phyloP scores from a whole-genome alignment of 2,329 filamentous ascomycete genomes.

The Calonectria pauciramosa region DNA sequence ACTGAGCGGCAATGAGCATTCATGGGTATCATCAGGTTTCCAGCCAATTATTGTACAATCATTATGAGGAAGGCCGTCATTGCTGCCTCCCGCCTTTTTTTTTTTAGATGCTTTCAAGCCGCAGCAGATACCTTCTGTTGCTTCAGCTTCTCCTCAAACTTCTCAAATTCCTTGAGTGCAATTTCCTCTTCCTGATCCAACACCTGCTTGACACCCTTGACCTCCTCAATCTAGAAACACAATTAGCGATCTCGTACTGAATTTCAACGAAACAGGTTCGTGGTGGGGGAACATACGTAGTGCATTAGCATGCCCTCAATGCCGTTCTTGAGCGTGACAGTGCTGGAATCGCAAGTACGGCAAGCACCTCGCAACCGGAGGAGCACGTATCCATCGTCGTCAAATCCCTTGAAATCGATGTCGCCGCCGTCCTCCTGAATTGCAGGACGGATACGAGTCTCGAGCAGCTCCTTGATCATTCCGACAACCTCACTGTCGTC shows the following conservation, averaged over 20 bases:
- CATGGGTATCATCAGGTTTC: slow-evolving; percentile 46
- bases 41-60: slow-evolving; percentile 42
- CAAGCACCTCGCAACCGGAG: slow-evolving; percentile 93
- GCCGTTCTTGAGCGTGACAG: slow-evolving; percentile 95
- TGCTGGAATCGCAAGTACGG: slow-evolving; percentile 95
- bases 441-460: slow-evolving; percentile 93
- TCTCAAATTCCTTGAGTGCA: slow-evolving; percentile 87
- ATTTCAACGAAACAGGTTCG: neutral
- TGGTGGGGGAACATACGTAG: slow-evolving; percentile 74
- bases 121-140: slow-evolving; percentile 61
- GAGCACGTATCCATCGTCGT: slow-evolving; percentile 82
- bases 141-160: slow-evolving; percentile 88
- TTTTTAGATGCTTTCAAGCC: neutral
- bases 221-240: slow-evolving; percentile 86
- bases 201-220: slow-evolving; percentile 91
- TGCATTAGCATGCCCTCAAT: slow-evolving; percentile 99
- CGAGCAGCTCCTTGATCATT: slow-evolving; percentile 98
- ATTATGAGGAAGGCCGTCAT: neutral
- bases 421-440: slow-evolving; percentile 99
- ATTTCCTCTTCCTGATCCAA: slow-evolving; percentile 94
- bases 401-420: slow-evolving; percentile 94
- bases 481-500: slow-evolving; percentile 94
- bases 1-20: slow-evolving; percentile 25
- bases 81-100: slow-evolving; percentile 15
- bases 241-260: slow-evolving; percentile 44